Percentiles rank a stretch among this genome's conserved stretches.
Conservation (phyloP, 1,139 yeast genomes). For the Keqinozyma sinolaborantium region DNA sequence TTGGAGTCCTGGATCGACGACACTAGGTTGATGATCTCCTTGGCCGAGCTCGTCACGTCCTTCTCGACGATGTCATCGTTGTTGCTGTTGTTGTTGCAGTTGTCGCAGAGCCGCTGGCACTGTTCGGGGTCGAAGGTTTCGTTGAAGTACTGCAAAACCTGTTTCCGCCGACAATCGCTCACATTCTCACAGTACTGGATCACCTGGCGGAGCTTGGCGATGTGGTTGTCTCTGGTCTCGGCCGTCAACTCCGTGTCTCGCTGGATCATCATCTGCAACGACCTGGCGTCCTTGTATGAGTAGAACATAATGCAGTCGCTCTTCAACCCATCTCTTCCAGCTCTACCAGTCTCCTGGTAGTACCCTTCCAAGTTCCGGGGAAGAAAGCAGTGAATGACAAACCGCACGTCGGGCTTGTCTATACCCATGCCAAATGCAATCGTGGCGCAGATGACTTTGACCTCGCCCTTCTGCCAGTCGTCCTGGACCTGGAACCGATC, state of each 20-base stretch:
- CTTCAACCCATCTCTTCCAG: constrained; percentile 88
- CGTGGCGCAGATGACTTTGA: constrained; percentile 89
- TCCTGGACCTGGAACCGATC: constrained; percentile 69
- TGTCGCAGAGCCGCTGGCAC: constrained; percentile 81
- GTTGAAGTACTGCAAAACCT: constrained; percentile 85
- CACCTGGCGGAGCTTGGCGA: constrained; percentile 75
- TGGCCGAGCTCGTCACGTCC: constrained; percentile 71
- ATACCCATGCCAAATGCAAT: constrained; percentile 99
- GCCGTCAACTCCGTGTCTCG: constrained; percentile 66
- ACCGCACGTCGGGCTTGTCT: constrained; percentile 92
- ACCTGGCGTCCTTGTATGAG: constrained; percentile 71
- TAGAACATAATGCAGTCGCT: constrained; percentile 84
- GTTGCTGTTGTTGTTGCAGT: constrained; percentile 57
- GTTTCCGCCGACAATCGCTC: constrained; percentile 86
- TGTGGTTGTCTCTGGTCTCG: constrained; percentile 71
- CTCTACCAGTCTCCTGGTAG: constrained; percentile 98
- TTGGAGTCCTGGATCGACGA: constrained; percentile 50
- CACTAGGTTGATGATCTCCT: constrained; percentile 57
- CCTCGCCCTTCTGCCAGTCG: constrained; percentile 73
- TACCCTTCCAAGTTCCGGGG: constrained; percentile 94
- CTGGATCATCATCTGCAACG: constrained; percentile 72
- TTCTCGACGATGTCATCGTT: constrained; percentile 44
- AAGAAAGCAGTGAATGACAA: constrained; percentile 83
- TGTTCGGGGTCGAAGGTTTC: constrained; percentile 68
- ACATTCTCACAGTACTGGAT: constrained; percentile 89